phyloP scores from a whole-genome alignment of 805 yeast genomes.

The Pichia phayaonensis region DNA sequence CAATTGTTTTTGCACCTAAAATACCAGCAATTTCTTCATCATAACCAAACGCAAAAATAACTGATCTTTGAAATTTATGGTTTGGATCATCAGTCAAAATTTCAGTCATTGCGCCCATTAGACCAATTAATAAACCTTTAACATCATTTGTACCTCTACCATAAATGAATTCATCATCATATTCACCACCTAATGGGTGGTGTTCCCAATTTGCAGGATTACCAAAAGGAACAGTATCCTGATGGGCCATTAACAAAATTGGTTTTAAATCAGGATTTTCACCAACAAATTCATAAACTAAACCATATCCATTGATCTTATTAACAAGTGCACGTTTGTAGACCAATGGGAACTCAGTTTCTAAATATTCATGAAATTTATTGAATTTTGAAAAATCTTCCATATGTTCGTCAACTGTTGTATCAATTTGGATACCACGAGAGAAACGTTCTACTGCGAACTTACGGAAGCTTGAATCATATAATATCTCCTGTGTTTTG shows the following conservation, averaged over 20 bases:
- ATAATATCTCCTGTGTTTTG: slow-evolving; percentile 23
- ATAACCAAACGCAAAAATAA: slow-evolving; percentile 62
- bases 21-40: slow-evolving; percentile 72
- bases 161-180: slow-evolving; percentile 57
- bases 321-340: slow-evolving; percentile 39
- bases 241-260: slow-evolving; percentile 64
- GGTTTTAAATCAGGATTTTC: slow-evolving; percentile 47
- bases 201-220: slow-evolving; percentile 53
- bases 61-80: slow-evolving; percentile 37
- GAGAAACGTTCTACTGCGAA: slow-evolving; percentile 36
- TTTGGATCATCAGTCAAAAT: slow-evolving; percentile 47
- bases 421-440: slow-evolving; percentile 45
- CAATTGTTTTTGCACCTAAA: slow-evolving; percentile 51
- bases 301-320: slow-evolving; percentile 53
- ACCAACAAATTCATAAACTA: slow-evolving; percentile 61
- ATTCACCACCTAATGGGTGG: slow-evolving; percentile 58
- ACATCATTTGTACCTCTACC: slow-evolving; percentile 79
- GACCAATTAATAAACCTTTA: slow-evolving; percentile 58
- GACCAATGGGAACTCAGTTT: slow-evolving; percentile 42
- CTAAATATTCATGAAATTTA: slow-evolving; percentile 15
- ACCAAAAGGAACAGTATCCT: slow-evolving; percentile 72
- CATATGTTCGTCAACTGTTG: slow-evolving; percentile 31
- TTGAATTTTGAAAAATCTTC: slow-evolving; percentile 17
- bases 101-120: slow-evolving; percentile 56
- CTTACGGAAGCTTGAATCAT: slow-evolving; percentile 27